Evolutionary conservation across 225 moss, liverwort and hornwort genomes (phyloP).

Genomic region (Marchantia paleacea): DNA sequence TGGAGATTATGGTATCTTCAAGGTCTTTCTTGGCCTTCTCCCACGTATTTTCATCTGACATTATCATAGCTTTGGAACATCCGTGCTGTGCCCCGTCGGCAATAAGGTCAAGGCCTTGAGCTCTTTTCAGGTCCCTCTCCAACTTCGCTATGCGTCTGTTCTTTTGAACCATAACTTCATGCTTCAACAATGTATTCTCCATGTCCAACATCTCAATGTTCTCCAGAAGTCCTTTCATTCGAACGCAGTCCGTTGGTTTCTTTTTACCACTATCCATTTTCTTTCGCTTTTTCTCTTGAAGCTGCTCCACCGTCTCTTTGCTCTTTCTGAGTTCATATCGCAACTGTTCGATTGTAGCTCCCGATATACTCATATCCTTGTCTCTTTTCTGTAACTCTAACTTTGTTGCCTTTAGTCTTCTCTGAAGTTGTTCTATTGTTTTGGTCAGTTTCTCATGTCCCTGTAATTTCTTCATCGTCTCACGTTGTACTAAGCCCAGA

Average conservation of each 20-base stretch:
- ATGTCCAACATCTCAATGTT: constrained; percentile 45
- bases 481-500: constrained; percentile 21
- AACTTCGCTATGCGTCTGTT: constrained; percentile 33
- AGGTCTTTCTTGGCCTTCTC: constrained; percentile 25
- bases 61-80: not conserved
- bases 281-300: constrained; percentile 29
- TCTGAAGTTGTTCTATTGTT: constrained; percentile 28
- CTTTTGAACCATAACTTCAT: constrained; percentile 40
- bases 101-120: not conserved
- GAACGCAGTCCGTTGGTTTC: constrained; percentile 28
- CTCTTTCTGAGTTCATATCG: constrained; percentile 31
- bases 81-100: not conserved
- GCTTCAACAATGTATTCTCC: constrained; percentile 39
- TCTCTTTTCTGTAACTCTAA: constrained; percentile 15
- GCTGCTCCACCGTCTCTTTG: constrained; percentile 28
- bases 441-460: constrained; percentile 23
- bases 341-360: constrained; percentile 33
- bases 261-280: constrained; percentile 16
- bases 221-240: constrained; percentile 36
- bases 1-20: constrained; percentile 34
- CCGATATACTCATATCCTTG: constrained; percentile 15
- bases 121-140: constrained; percentile 32
- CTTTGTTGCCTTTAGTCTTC: constrained; percentile 25
- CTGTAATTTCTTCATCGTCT: constrained; percentile 33
- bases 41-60: not conserved